These are phyloP conservation scores for Dactylis glomerata DNA, from an alignment of 176 grass and related monocot genomes.

Conservation along the genomic window DNA sequence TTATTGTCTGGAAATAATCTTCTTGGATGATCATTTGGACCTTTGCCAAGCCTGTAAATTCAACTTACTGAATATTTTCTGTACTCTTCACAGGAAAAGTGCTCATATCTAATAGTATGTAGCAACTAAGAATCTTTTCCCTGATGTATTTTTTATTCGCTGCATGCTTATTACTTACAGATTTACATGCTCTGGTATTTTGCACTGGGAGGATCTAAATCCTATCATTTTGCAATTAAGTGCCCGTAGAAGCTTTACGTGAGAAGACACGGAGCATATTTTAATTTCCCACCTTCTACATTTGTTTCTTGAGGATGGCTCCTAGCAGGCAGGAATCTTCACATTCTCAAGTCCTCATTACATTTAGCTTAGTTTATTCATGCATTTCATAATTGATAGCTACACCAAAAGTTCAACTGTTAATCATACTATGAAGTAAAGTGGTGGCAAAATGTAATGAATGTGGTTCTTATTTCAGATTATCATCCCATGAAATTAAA, in stretches of 20 bases:
- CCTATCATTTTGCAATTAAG: background rate
- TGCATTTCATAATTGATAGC: background rate
- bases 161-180: background rate
- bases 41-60: too few species aligned
- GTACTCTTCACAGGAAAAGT: too few species aligned
- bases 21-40: background rate
- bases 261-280: background rate
- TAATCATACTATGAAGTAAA: background rate
- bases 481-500: too few species aligned
- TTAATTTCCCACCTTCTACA: background rate
- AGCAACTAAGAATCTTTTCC: too few species aligned
- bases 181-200: background rate
- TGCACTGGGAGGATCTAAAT: background rate
- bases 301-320: background rate
- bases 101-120: too few species aligned
- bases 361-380: background rate
- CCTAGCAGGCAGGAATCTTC: background rate
- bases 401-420: background rate
- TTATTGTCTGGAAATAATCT: background rate
- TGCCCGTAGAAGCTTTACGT: background rate
- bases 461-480: too few species aligned
- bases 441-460: too few species aligned
- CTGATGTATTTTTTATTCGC: background rate
- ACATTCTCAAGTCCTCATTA: background rate
- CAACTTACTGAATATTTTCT: too few species aligned